Conservation (phyloP, 2,329 filamentous ascomycete species). For the Paecilomyces sp. region DNA sequence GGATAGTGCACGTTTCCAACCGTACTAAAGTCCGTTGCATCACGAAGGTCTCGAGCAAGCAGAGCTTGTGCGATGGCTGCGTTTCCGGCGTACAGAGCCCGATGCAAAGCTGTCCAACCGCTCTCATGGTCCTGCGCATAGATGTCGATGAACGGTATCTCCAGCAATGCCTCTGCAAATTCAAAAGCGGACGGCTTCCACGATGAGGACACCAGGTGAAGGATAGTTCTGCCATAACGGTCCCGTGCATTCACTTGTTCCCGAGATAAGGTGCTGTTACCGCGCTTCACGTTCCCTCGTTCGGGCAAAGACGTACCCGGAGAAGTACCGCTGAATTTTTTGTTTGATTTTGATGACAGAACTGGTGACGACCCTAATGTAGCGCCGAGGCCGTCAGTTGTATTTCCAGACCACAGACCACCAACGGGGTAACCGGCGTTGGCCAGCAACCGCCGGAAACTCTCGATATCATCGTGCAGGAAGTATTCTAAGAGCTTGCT, state of each 20-base stretch:
- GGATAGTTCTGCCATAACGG: conserved; percentile 68
- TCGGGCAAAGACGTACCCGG: conserved; percentile 44
- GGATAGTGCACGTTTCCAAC: conserved; percentile 50
- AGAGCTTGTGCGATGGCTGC: conserved; percentile 77
- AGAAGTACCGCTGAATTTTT: conserved; percentile 35
- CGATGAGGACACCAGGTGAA: conserved; percentile 79
- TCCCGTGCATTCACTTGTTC: conserved; percentile 82
- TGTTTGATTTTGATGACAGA: conserved; percentile 39
- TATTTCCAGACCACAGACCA: conserved; percentile 22
- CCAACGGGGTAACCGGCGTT: conserved; percentile 51
- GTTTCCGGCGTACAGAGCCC: conserved; percentile 85
- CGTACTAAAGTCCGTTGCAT: conserved; percentile 56
- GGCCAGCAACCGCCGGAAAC: conserved; percentile 81
- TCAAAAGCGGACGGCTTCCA: conserved; percentile 58
- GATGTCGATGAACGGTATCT: conserved; percentile 76
- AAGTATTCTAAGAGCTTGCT: conserved; percentile 94
- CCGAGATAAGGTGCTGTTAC: conserved; percentile 39
- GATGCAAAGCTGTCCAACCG: conserved; percentile 91
- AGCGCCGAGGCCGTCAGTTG: conserved; percentile 22
- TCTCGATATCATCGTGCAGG: conserved; percentile 95
- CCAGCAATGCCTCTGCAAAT: conserved; percentile 73
- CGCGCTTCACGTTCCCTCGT: conserved; percentile 12
- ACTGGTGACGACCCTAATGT: conserved; percentile 23
- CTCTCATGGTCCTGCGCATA: conserved; percentile 84
- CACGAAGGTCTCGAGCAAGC: conserved; percentile 66